Evolutionary conservation across 2,329 filamentous ascomycete species (phyloP).

Genomic region (Cladophialophora exuberans): DNA sequence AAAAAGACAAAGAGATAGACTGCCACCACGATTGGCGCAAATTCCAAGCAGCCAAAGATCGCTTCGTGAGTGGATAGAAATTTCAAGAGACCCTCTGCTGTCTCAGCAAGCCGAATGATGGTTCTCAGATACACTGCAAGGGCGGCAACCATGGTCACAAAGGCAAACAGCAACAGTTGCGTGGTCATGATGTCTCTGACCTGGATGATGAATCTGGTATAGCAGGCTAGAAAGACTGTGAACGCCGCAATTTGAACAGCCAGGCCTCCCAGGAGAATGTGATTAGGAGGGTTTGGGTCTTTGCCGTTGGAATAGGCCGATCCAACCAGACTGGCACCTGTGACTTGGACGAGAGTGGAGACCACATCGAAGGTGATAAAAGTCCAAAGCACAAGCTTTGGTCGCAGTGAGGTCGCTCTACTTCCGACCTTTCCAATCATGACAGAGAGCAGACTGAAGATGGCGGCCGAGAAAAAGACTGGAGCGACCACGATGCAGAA

Average conservation of each 20-base stretch:
- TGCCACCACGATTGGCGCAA: constrained; percentile 57
- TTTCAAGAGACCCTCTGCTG: constrained; percentile 52
- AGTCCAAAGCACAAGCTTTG: constrained; percentile 54
- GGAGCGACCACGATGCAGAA: constrained; percentile 65
- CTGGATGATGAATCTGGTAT: constrained; percentile 46
- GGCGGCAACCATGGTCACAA: constrained; percentile 49
- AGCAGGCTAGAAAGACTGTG: constrained; percentile 50
- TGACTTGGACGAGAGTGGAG: constrained; percentile 57
- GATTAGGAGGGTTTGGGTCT: constrained; percentile 56
- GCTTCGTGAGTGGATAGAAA: constrained; percentile 55
- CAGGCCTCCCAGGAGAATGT: constrained; percentile 60
- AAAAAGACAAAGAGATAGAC: constrained; percentile 50
- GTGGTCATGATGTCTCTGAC: too few species aligned
- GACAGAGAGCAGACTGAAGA: constrained; percentile 59
- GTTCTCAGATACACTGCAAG: constrained; percentile 58
- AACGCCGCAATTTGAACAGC: constrained; percentile 60
- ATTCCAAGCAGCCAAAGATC: constrained; percentile 59
- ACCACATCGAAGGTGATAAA: constrained; percentile 60
- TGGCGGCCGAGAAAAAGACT: constrained; percentile 60
- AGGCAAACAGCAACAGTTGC: constrained; percentile 46
- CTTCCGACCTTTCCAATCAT: constrained; percentile 53
- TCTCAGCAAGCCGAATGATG: constrained; percentile 59
- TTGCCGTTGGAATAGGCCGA: constrained; percentile 51
- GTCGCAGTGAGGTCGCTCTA: constrained; percentile 49
- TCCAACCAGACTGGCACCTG: constrained; percentile 60